Percentiles rank a stretch among this genome's conserved stretches.
Evolutionary conservation across 1,284 basidiomycete species (phyloP).

Genomic region (Mycena sp.): DNA sequence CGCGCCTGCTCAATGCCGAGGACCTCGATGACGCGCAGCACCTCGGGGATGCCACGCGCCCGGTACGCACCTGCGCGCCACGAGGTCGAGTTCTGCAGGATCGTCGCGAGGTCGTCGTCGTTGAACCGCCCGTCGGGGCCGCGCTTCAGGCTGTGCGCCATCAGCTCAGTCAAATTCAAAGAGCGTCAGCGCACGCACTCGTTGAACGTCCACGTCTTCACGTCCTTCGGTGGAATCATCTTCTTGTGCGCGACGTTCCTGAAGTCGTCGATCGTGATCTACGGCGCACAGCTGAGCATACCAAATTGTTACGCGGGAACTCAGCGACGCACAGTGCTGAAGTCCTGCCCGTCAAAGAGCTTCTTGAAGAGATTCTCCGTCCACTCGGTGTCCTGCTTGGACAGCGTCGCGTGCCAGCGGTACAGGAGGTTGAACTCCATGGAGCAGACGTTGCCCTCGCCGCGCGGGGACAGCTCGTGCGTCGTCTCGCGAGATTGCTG

Average conservation of each 20-base stretch:
- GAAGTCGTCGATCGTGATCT: conserved; percentile 59
- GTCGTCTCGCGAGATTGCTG: conserved; percentile 57
- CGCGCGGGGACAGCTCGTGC: conserved; percentile 64
- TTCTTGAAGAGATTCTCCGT: conserved; percentile 58
- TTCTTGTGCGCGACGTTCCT: conserved; percentile 45
- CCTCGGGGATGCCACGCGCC: conserved; percentile 78
- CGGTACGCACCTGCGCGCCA: conserved; percentile 75
- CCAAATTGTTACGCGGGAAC: not conserved
- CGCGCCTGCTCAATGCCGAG: conserved; percentile 80
- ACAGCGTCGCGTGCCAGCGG: conserved; percentile 79
- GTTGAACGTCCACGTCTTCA: conserved; percentile 64
- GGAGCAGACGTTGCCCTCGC: conserved; percentile 77
- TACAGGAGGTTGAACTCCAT: conserved; percentile 82
- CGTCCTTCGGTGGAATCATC: conserved; percentile 47
- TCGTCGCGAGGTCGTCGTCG: conserved; percentile 73
- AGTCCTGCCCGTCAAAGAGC: conserved; percentile 53
- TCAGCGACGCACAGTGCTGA: conserved; percentile 43
- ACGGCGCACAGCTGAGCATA: conserved; percentile 13
- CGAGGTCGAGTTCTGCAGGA: conserved; percentile 75
- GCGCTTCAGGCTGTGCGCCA: conserved; percentile 66
- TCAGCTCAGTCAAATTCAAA: too few relatives aligned
- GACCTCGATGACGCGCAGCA: conserved; percentile 76
- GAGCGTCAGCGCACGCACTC: conserved; percentile 46
- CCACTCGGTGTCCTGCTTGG: conserved; percentile 69
- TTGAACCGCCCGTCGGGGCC: conserved; percentile 64